These are phyloP conservation scores for Metschnikowia amazonensis DNA, from an alignment of 805 yeast genomes.

Conservation along the genomic window DNA sequence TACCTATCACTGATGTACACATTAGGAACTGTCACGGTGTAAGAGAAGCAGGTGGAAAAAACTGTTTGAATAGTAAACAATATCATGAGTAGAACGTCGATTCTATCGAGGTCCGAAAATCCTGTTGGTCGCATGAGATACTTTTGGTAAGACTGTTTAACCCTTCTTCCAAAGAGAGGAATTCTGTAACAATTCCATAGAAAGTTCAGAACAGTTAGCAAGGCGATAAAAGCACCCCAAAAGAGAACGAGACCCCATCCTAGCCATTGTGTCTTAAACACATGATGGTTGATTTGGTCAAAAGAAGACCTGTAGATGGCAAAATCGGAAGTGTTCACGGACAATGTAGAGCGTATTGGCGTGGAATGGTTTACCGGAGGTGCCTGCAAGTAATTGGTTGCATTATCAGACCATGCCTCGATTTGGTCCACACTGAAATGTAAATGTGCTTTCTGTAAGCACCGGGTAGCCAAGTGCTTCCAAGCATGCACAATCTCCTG, in stretches of 20 bases:
- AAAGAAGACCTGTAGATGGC: constrained; percentile 13
- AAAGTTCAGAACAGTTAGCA: constrained; percentile 12
- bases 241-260: constrained; percentile 19
- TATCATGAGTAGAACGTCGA: constrained; percentile 11
- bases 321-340: constrained; percentile 13
- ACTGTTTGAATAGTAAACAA: constrained; percentile 13
- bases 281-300: constrained; percentile 19
- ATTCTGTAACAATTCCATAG: constrained; percentile 12
- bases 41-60: constrained; percentile 16
- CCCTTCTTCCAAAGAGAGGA: constrained; percentile 8
- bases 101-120: constrained; percentile 10
- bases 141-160: constrained; percentile 12
- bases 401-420: constrained; percentile 12
- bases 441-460: constrained; percentile 15
- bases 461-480: constrained; percentile 15
- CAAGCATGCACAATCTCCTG: constrained; percentile 14
- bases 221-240: constrained; percentile 16
- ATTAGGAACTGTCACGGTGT: constrained; percentile 17
- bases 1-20: constrained; percentile 13
- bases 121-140: constrained; percentile 8
- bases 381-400: constrained; percentile 13
- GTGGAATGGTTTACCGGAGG: constrained; percentile 11
- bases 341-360: constrained; percentile 12
- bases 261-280: constrained; percentile 19
- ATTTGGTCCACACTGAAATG: constrained; percentile 11